Evolutionary conservation across 352 stramenopile genomes (phyloP), one percentile per base, ranked within the genome.

Genomic region (Phytopythium helicoides): DNA sequence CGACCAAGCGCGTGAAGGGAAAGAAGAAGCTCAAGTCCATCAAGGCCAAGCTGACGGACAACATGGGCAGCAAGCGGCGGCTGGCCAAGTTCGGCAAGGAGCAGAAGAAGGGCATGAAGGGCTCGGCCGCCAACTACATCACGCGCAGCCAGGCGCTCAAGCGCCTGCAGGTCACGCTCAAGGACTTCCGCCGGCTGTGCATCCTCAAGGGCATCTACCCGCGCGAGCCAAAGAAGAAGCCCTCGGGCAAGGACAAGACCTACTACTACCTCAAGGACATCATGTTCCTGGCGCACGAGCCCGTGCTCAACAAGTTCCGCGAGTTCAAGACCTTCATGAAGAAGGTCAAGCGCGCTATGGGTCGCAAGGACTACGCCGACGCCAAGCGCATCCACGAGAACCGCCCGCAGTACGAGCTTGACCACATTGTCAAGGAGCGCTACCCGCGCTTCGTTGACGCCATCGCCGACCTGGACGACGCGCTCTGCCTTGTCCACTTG

Each of bases 211-310:
- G 97, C 36, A 96, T 99, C 35, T 99, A 99, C 79, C 97, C 97
- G 19, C 83, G 97, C 47, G 94, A 99, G 57, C 97, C 97, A 18
- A 92, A 95, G 57, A 98, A 98, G 66, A 95, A 98, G 56, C 70
- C 73, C 3, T 89, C 87, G 51, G 96, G 96, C 57, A 98, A 97
- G 62, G 94, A 98, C 53, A 98, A 99, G 81, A 97, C 96, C 28
- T 99, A 99, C 71, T 99, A 99, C 76, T 98, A 99, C 74, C 83
- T 99, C 50, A 99, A 99, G 74, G 97, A 99, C 73, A 87, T 99
- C 42, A 89, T 90, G 72, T 98, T 96, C 58, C 73, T 99, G 53
- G 83, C 93, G 2, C 96, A 99, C 68, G 97, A 99, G 66, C 97
- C 97, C 0, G 76, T 99, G 22, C 76, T 99, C 11, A 71, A 99